These are phyloP conservation scores for Fusarium pilosicola DNA, from an alignment of 2,329 filamentous ascomycete species.

Conservation along the genomic window DNA sequence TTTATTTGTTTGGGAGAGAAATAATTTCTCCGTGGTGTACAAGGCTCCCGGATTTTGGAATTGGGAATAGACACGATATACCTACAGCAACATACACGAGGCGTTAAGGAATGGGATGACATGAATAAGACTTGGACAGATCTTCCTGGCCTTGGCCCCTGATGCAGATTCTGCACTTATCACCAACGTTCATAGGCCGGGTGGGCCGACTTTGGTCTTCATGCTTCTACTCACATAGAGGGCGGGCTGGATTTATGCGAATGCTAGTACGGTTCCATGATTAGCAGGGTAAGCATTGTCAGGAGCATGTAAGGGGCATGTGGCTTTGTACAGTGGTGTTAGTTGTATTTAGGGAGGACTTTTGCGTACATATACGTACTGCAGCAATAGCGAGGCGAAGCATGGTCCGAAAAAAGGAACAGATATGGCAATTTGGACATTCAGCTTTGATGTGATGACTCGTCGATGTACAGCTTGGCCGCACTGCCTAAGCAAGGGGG, in stretches of 20 bases:
- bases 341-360: not conserved
- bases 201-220: not conserved
- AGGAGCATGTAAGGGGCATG: not conserved
- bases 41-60: not conserved
- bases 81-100: conserved; percentile 46
- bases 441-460: not conserved
- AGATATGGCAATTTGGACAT: not conserved
- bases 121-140: conserved; percentile 12
- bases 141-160: not conserved
- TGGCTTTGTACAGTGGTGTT: not conserved
- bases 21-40: conserved; percentile 18
- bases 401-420: conserved; percentile 10
- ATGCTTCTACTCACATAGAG: conserved; percentile 5
- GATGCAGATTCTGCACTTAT: not conserved
- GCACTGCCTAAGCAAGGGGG: not conserved
- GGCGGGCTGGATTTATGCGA: not conserved
- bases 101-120: conserved; percentile 28
- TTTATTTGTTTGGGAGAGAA: conserved; percentile 5
- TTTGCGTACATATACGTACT: not conserved
- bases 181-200: not conserved
- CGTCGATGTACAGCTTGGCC: not conserved
- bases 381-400: conserved; percentile 12
- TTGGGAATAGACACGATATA: conserved; percentile 41
- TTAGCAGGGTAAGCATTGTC: not conserved
- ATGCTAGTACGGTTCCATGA: not conserved